These are phyloP conservation scores for Heritiera fomes DNA, from an alignment of 345 rosid species.

Conservation along the genomic window DNA sequence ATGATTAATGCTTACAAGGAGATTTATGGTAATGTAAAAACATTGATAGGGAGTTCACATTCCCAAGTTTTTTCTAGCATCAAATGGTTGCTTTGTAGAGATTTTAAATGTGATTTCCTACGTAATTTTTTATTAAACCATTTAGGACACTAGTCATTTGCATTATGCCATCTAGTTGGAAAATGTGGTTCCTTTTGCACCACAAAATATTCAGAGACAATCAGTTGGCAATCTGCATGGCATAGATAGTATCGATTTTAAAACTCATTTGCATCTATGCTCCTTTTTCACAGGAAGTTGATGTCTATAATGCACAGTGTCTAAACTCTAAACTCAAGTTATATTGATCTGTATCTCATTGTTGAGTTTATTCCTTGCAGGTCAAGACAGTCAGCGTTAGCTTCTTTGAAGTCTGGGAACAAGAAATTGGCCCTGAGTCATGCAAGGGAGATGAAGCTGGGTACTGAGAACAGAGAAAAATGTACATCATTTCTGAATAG, in stretches of 20 bases:
- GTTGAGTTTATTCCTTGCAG: constrained; percentile 38
- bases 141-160: not conserved
- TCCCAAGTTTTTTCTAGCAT: constrained; percentile 3
- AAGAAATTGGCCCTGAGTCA: constrained; percentile 73
- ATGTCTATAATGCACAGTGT: constrained; percentile 11
- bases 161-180: not conserved
- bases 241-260: not conserved
- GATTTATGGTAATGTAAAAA: not conserved
- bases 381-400: constrained; percentile 65
- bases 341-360: not conserved
- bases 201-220: constrained; percentile 5
- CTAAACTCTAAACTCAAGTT: not conserved
- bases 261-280: not conserved
- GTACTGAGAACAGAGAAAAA: constrained; percentile 70
- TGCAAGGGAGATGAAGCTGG: constrained; percentile 68
- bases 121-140: constrained; percentile 2
- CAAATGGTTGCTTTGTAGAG: not conserved
- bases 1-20: not conserved
- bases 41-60: not conserved
- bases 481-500: constrained; percentile 68
- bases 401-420: constrained; percentile 68
- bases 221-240: not conserved
- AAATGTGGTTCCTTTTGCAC: not conserved
- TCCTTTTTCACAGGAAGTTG: not conserved
- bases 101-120: not conserved